These are phyloP conservation scores for Hydnum rufescens DNA, from an alignment of 768 basidiomycete species.

Conservation along the genomic window DNA sequence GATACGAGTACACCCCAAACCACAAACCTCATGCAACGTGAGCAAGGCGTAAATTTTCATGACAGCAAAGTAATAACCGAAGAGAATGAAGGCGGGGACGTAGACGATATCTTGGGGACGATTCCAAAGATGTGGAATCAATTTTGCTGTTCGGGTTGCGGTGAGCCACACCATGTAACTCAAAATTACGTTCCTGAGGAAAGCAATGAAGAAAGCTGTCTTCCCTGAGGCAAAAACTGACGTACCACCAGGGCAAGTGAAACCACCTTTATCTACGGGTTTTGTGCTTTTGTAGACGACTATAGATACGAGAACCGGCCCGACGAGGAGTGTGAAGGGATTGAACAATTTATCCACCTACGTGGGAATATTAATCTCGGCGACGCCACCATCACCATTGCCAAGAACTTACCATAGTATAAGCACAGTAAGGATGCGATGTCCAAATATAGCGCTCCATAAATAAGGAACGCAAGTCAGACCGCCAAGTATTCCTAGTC, in stretches of 20 bases:
- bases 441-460: slow-evolving; percentile 81
- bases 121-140: slow-evolving; percentile 61
- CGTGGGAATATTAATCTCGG: neutral
- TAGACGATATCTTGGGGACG: slow-evolving; percentile 57
- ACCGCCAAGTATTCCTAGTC: slow-evolving; percentile 90
- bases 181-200: slow-evolving; percentile 19
- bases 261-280: slow-evolving; percentile 44
- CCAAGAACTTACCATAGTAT: slow-evolving; percentile 44
- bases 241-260: slow-evolving; percentile 71
- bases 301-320: slow-evolving; percentile 57
- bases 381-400: neutral
- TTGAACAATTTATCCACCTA: slow-evolving; percentile 75
- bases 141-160: slow-evolving; percentile 32
- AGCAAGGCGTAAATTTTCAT: slow-evolving; percentile 88
- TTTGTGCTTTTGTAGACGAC: slow-evolving; percentile 66
- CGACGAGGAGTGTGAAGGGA: slow-evolving; percentile 68
- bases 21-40: slow-evolving; percentile 69
- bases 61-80: slow-evolving; percentile 86
- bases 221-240: neutral
- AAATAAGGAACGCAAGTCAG: slow-evolving; percentile 72
- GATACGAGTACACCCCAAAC: neutral
- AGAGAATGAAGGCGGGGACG: slow-evolving; percentile 72
- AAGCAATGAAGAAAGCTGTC: neutral
- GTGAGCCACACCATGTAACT: slow-evolving; percentile 24
- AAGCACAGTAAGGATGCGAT: slow-evolving; percentile 58